Conservation (phyloP, 2,329 filamentous ascomycete genomes). For the Botrytis byssoidea region DNA sequence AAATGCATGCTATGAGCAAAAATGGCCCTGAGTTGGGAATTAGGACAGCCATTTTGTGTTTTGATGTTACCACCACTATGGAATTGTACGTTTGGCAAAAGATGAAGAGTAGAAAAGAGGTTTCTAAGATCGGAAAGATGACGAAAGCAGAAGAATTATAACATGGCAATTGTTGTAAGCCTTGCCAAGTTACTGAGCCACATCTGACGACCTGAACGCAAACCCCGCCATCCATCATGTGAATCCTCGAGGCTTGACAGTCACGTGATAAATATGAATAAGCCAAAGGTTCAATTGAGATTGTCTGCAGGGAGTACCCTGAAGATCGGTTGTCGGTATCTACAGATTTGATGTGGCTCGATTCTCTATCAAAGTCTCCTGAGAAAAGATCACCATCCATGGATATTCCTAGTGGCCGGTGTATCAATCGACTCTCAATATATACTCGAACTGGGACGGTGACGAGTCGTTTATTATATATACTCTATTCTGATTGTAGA, state of each 20-base stretch:
- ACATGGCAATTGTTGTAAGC: not conserved
- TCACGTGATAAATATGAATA: not conserved
- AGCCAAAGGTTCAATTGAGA: not conserved
- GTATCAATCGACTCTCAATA: not conserved
- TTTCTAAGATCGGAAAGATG: not conserved
- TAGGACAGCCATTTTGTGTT: conserved; percentile 27
- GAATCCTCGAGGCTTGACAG: not conserved
- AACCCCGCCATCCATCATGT: conserved; percentile 14
- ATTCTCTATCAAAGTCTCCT: conserved; percentile 7
- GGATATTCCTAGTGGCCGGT: not conserved
- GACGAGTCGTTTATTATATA: not conserved
- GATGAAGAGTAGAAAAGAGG: not conserved
- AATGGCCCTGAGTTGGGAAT: conserved; percentile 30
- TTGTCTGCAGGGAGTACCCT: not conserved
- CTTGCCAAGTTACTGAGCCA: conserved; percentile 16
- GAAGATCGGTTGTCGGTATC: not conserved
- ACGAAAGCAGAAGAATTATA: not conserved
- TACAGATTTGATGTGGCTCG: conserved; percentile 1
- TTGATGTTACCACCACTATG: not conserved
- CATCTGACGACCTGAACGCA: conserved; percentile 17
- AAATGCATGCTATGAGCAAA: conserved; percentile 51
- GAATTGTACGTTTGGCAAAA: not conserved
- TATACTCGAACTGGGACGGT: not conserved
- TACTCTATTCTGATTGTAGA: not conserved
- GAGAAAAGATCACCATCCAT: conserved; percentile 1